These are phyloP conservation scores for Corymbia calophylla DNA, from an alignment of 441 rosid species.

Conservation along the genomic window DNA sequence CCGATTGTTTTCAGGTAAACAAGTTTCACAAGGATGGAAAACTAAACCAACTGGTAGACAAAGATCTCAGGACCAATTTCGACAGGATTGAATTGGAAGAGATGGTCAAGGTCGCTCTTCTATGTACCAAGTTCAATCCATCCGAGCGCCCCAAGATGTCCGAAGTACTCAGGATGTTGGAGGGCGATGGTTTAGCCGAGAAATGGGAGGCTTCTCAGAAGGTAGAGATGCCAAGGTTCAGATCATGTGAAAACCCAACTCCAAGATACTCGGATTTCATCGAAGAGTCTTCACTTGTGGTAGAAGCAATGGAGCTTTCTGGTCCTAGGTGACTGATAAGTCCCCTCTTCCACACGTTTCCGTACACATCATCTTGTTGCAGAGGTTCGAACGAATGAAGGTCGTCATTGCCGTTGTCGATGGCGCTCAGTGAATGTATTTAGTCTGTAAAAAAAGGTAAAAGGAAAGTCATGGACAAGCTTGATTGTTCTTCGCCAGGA, in stretches of 20 bases:
- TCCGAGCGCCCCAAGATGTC: constrained; percentile 78
- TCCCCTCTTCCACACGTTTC: neutral
- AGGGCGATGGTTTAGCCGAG: constrained; percentile 86
- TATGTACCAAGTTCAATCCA: constrained; percentile 86
- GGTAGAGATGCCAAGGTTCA: constrained; percentile 39
- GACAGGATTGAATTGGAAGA: constrained; percentile 81
- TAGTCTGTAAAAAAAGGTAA: constrained; percentile 34
- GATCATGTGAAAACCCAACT: constrained; percentile 29
- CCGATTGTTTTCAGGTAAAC: constrained; percentile 50
- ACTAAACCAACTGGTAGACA: constrained; percentile 65
- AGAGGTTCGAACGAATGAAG: constrained; percentile 9
- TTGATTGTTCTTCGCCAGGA: constrained; percentile 7
- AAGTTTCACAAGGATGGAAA: constrained; percentile 85
- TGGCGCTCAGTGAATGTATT: constrained; percentile 31
- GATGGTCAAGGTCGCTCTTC: constrained; percentile 76
- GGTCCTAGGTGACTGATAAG: constrained; percentile 58
- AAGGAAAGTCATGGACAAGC: constrained; percentile 21
- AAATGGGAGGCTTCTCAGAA: constrained; percentile 79
- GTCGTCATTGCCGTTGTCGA: constrained; percentile 9
- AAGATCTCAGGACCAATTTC: constrained; percentile 50
- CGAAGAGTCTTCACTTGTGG: constrained; percentile 85
- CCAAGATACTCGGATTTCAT: constrained; percentile 19
- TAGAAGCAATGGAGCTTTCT: constrained; percentile 93
- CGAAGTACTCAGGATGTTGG: constrained; percentile 75
- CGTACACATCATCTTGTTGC: neutral